Base-by-base conservation (phyloP, 164 flowering plant genomes). In the Magnolia officinalis region DNA sequence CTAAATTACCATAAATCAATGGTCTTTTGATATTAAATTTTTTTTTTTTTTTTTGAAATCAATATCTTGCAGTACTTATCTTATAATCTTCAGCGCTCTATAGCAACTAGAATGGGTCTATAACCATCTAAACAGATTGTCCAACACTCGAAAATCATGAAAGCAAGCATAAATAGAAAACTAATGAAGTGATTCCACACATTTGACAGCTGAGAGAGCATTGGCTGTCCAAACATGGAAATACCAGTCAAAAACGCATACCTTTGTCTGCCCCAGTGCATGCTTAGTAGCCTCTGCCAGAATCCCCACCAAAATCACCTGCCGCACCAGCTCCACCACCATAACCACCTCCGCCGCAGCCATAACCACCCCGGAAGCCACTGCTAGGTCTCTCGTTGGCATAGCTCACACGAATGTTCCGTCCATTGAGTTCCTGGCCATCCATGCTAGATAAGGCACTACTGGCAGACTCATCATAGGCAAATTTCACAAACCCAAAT, bases 401-500 rank as follows among this genome's bases (percentile, higher is more conserved):
- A 81, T 19, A 70, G 64, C 81, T 86, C 14, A 91, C 94, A 71
- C 92, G 90, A 58, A 92, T 89, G 45, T 71, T 86, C 19, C 93
- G 83, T 8, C 92, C 94, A 72, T 86, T 21, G 26, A 92, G 84
- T 14, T 90, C 77, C 93, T 89, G 85, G 65, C 96, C 97, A 85
- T 94, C 92, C 98, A 94, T 92, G 45, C 87, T 79, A 11, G 85
- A 66, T 20, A 88, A 21, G 24, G 98, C 98, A 5, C 80, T 58
- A 68, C 55, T 83, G 0, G 97, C 97, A 79, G 82, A 80, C 37
- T 91, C 90, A 26, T 78, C 83, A 61, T 14, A 67, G 14, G 78
- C 5, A 72, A 78, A 92, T 74, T 63, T 84, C 50, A 94, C 93
- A 79, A 94, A 92, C 8, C 97, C 96, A 86, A 94, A 94, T 10